Percentiles rank a stretch among this genome's conserved stretches.
phyloP scores from a whole-genome alignment of 2,329 filamentous ascomycete species.

The Dothideomycetes sp. region DNA sequence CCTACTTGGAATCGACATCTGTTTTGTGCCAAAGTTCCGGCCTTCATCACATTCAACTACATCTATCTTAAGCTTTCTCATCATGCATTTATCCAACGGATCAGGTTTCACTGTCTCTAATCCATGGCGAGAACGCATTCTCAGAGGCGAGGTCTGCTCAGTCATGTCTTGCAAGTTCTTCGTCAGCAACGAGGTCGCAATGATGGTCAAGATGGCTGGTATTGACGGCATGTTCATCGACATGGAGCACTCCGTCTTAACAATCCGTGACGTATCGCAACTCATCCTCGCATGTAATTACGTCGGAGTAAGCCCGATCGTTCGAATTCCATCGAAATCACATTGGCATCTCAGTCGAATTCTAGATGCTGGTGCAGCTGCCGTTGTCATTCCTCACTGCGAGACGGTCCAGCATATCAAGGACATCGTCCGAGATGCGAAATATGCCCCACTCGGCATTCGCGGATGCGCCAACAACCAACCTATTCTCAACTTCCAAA shows the following conservation, averaged over 20 bases:
- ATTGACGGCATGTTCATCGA: slow-evolving; percentile 37
- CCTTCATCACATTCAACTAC: no score
- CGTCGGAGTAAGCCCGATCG: slow-evolving; percentile 33
- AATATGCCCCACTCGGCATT: slow-evolving; percentile 31
- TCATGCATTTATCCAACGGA: no score
- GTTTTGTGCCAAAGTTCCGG: no score
- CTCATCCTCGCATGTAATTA: slow-evolving; percentile 33
- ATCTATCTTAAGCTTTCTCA: no score
- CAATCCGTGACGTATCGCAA: slow-evolving; percentile 29
- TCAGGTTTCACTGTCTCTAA: slow-evolving; percentile 1
- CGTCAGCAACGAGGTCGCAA: slow-evolving; percentile 29
- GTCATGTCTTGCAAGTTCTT: slow-evolving; percentile 24
- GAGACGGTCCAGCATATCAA: slow-evolving; percentile 29
- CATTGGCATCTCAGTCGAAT: slow-evolving; percentile 32
- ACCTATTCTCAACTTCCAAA: slow-evolving; percentile 29
- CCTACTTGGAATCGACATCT: no score
- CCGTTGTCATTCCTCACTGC: slow-evolving; percentile 35
- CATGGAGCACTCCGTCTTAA: slow-evolving; percentile 37
- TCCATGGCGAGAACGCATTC: slow-evolving; percentile 2
- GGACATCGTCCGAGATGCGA: slow-evolving; percentile 30
- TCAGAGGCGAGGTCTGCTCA: slow-evolving; percentile 3
- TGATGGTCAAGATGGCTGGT: slow-evolving; percentile 34
- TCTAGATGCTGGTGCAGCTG: slow-evolving; percentile 34
- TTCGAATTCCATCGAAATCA: slow-evolving; percentile 33
- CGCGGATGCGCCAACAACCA: slow-evolving; percentile 30